Evolutionary conservation across 768 basidiomycete species (phyloP), one percentile per base, ranked within the genome.

Genomic region (Lactifluus subvellereus): DNA sequence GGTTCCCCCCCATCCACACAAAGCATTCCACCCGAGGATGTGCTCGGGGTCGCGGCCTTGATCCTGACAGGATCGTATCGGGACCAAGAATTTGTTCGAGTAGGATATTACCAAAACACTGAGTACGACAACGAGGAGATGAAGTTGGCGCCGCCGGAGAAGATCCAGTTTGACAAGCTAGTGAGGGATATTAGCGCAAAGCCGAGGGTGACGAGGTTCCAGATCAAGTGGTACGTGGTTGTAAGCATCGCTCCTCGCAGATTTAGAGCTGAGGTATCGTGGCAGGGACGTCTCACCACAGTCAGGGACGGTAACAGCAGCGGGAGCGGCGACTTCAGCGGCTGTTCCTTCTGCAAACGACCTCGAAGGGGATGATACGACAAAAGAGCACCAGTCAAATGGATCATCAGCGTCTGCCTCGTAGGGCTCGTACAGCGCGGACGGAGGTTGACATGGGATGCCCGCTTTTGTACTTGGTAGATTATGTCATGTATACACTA

Each of bases 41-140:
- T 96, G 37, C 82, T 99, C 13, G 97, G 97, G 51, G 95, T 99
- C 18, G 92, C 96, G 2, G 97, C 96, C 6, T 87, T 98, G 72
- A 98, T 99, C 70, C 83, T 99, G 56, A 98, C 95, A 0, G 97
- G 94, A 7, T 91, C 91, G 11, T 99, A 98, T 75, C 85, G 87
- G 43, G 96, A 98, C 56, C 95, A 97, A 71, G 97, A 98, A 73
- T 99, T 99, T 71, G 96, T 99, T n/a, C 86, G 96, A 51, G 95
- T 99, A 32, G 97, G 97, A 7, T 98, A 99, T 73, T 99, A 99
- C 74, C 97, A 98, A 76, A 95, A 98, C 72, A 98, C 95, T 30
- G 96, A 98, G 74, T 98, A 98, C 71, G 96, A 97, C 73, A 92
- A 90, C 69, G 91, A 94, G 57, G 93, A 92, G 75, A 87, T 95